phyloP scores from a whole-genome alignment of 306 rosid genomes.

The Boehmeria nivea region DNA sequence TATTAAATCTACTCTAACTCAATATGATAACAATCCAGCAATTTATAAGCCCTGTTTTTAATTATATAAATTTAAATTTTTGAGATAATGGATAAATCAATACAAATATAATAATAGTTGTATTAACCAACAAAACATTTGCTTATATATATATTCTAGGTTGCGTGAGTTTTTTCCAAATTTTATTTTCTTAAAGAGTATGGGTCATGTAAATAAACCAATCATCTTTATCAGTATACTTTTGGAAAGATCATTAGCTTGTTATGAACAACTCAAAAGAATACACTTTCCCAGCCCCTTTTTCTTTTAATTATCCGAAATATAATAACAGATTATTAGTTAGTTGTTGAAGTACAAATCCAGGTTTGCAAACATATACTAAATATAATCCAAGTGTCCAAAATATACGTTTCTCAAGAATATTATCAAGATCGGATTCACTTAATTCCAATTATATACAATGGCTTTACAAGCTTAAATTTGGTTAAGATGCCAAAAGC shows the following conservation, averaged over 20 bases:
- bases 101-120: too few species aligned
- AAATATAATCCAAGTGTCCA: constrained; percentile 11
- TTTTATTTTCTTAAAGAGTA: neutral
- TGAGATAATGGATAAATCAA: too few species aligned
- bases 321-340: neutral
- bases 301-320: too few species aligned
- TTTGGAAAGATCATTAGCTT: constrained; percentile 6
- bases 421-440: neutral
- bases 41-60: too few species aligned
- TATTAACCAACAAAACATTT: too few species aligned
- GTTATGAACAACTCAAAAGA: constrained; percentile 16
- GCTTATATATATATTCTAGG: too few species aligned
- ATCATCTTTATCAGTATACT: neutral
- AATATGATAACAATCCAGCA: too few species aligned
- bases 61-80: too few species aligned
- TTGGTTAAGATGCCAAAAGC: constrained; percentile 43
- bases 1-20: too few species aligned
- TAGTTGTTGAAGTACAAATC: constrained; percentile 19
- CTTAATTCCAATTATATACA: constrained; percentile 25
- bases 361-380: constrained; percentile 22
- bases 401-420: neutral
- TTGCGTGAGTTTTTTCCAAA: neutral
- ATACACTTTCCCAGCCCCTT: constrained; percentile 23
- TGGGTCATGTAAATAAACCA: neutral
- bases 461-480: constrained; percentile 12